These are phyloP conservation scores for Peltaster fructicola DNA, from an alignment of 2,329 filamentous ascomycete species.

Conservation along the genomic window DNA sequence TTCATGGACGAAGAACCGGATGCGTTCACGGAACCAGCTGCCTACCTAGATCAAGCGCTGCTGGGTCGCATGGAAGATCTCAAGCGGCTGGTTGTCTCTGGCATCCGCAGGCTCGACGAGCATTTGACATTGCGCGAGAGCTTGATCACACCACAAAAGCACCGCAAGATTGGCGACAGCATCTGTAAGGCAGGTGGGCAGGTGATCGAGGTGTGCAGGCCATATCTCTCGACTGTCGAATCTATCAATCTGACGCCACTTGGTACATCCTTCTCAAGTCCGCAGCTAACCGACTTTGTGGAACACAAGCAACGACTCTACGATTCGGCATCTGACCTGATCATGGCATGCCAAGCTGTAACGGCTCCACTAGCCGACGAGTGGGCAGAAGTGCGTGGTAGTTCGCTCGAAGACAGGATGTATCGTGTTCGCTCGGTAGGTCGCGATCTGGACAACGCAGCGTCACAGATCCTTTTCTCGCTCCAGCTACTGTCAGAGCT, in stretches of 20 bases:
- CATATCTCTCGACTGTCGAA: conserved; percentile 79
- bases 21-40: conserved; percentile 49
- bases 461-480: conserved; percentile 74
- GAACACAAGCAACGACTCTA: conserved; percentile 86
- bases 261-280: conserved; percentile 61
- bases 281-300: conserved; percentile 72
- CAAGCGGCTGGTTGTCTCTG: conserved; percentile 68
- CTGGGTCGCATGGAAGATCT: conserved; percentile 73
- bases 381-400: conserved; percentile 83
- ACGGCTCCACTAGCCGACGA: conserved; percentile 83
- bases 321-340: conserved; percentile 77
- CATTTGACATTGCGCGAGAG: conserved; percentile 62
- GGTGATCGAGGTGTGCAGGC: conserved; percentile 74
- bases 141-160: conserved; percentile 59
- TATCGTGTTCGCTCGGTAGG: conserved; percentile 62
- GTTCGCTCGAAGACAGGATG: conserved; percentile 72
- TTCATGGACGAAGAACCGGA: conserved; percentile 83
- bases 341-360: conserved; percentile 79
- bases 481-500: conserved; percentile 75
- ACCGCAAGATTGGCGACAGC: conserved; percentile 64
- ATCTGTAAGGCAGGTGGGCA: conserved; percentile 63
- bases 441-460: conserved; percentile 67
- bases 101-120: conserved; percentile 75
- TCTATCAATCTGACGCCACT: conserved; percentile 76
- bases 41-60: conserved; percentile 56